These are phyloP conservation scores for Astrocystis sublimbata DNA, from an alignment of 495 filamentous ascomycete species.

Conservation along the genomic window DNA sequence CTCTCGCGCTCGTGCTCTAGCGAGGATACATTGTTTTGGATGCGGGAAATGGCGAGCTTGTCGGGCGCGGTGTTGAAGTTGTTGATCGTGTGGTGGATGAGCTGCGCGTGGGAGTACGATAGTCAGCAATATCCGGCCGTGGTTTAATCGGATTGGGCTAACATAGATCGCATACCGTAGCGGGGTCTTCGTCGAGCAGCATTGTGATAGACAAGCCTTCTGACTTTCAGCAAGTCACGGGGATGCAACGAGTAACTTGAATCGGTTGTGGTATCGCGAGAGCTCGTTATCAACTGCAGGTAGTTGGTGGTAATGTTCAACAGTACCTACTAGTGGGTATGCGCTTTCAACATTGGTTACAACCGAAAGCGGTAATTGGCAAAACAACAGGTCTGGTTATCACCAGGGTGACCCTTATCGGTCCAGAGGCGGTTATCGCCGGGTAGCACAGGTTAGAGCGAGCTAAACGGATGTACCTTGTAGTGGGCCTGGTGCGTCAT, in stretches of 20 bases:
- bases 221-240: not conserved
- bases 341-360: too few relatives aligned
- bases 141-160: not conserved
- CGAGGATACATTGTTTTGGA: slow-evolving; percentile 76
- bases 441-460: not conserved
- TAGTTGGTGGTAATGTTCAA: too few relatives aligned
- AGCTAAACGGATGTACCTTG: not conserved
- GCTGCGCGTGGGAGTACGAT: slow-evolving; percentile 48
- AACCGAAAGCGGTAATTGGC: slow-evolving; percentile 13
- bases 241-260: not conserved
- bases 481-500: slow-evolving; percentile 4
- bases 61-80: slow-evolving; percentile 95
- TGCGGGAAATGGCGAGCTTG: slow-evolving; percentile 80
- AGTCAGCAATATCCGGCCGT: not conserved
- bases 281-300: too few relatives aligned
- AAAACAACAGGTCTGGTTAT: slow-evolving; percentile 13
- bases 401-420: slow-evolving; percentile 17
- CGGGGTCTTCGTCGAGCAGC: slow-evolving; percentile 96
- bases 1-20: slow-evolving; percentile 77
- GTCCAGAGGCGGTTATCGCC: not conserved
- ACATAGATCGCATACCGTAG: slow-evolving; percentile 58
- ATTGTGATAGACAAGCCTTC: slow-evolving; percentile 64
- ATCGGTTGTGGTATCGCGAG: not conserved
- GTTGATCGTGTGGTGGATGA: slow-evolving; percentile 83
- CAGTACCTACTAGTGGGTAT: too few relatives aligned